Evolutionary conservation across 1,284 basidiomycete species (phyloP).

Genomic region (Coniophora puteana): DNA sequence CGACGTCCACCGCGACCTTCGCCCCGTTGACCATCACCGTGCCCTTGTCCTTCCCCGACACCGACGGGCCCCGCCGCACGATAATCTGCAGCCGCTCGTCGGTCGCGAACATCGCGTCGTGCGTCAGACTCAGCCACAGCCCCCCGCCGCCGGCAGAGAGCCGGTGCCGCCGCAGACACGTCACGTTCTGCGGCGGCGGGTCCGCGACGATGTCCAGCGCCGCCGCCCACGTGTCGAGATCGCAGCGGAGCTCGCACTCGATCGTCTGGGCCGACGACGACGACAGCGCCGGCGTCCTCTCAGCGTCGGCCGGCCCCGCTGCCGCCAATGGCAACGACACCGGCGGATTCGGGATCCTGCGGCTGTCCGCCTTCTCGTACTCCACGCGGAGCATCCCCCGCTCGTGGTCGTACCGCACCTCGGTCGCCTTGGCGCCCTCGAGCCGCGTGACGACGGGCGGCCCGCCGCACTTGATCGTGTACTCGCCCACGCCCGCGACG

Average conservation of each 20-base stretch:
- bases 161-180: slow-evolving; percentile 84
- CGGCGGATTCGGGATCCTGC: slow-evolving; percentile 33
- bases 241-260: slow-evolving; percentile 94
- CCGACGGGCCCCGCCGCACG: slow-evolving; percentile 68
- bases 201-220: slow-evolving; percentile 91
- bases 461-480: slow-evolving; percentile 91
- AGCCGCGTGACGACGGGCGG: slow-evolving; percentile 88
- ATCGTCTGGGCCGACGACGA: slow-evolving; percentile 47
- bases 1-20: slow-evolving; percentile 83
- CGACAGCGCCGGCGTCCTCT: slow-evolving; percentile 8
- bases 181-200: slow-evolving; percentile 85
- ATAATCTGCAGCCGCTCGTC: slow-evolving; percentile 74
- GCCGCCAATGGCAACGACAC: slow-evolving; percentile 14
- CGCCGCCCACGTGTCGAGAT: slow-evolving; percentile 87
- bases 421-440: slow-evolving; percentile 72
- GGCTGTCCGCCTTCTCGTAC: slow-evolving; percentile 69
- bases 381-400: slow-evolving; percentile 80
- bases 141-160: slow-evolving; percentile 89
- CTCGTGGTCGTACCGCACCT: slow-evolving; percentile 86
- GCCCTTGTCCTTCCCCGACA: slow-evolving; percentile 67
- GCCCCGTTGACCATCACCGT: slow-evolving; percentile 89
- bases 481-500: slow-evolving; percentile 89
- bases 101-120: slow-evolving; percentile 75
- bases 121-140: slow-evolving; percentile 93
- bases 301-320: slow-evolving; percentile 17